phyloP scores from a whole-genome alignment of 2,329 filamentous ascomycete genomes.

The Cryphonectria naterciae region DNA sequence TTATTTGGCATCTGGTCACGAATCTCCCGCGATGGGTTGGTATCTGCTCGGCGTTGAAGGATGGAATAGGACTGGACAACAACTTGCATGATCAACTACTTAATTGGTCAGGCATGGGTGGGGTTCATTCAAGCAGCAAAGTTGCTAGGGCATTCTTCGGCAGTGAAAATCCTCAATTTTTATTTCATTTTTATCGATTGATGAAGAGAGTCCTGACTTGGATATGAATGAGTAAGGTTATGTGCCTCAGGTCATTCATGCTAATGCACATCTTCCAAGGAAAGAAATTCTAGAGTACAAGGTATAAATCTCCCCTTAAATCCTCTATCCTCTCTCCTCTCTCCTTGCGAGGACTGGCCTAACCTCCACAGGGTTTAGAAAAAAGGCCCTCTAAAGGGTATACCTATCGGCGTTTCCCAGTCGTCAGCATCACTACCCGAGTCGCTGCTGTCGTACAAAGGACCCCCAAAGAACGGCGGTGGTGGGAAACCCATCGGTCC shows the following conservation, averaged over 20 bases:
- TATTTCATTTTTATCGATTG: neutral
- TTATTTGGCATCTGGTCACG: neutral
- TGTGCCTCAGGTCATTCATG: neutral
- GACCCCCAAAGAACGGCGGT: constrained; percentile 14
- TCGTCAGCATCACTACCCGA: constrained; percentile 18
- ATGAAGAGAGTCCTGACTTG: neutral
- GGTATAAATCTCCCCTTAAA: too few relatives aligned
- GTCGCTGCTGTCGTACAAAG: constrained; percentile 13
- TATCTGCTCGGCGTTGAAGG: neutral
- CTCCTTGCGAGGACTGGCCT: neutral
- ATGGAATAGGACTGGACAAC: neutral
- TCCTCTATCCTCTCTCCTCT: neutral
- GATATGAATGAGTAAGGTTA: neutral
- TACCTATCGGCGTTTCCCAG: constrained; percentile 6
- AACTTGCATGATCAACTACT: neutral
- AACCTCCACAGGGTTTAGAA: neutral
- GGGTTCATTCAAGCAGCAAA: neutral
- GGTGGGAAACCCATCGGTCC: constrained; percentile 1
- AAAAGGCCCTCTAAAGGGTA: constrained; percentile 15
- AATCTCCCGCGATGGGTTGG: neutral
- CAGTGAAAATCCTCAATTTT: neutral
- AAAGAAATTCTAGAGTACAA: too few relatives aligned
- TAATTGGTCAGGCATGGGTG: neutral
- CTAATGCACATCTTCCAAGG: neutral
- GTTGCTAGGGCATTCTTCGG: neutral